Evolutionary conservation across 257 asterid genomes (phyloP).

Genomic region (Lantana camara): DNA sequence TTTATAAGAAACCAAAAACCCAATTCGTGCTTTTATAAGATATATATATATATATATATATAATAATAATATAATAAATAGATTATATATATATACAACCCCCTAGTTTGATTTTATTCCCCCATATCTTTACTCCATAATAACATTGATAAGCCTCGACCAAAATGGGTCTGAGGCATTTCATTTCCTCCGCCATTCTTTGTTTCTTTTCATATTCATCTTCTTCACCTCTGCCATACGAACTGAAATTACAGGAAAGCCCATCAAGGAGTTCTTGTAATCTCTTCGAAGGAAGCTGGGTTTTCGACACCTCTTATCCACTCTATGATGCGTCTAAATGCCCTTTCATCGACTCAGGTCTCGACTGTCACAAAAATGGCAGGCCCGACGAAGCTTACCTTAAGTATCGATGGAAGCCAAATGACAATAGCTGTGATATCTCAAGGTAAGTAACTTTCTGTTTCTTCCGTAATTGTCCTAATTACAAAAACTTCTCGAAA

Average conservation of each 20-base stretch:
- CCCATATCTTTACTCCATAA: too few relatives aligned
- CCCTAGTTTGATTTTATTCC: too few relatives aligned
- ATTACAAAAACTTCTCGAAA: too few relatives aligned
- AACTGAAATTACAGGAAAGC: neutral
- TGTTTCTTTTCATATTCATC: constrained; percentile 4
- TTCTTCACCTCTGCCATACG: neutral
- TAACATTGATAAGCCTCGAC: too few relatives aligned
- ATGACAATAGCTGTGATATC: constrained; percentile 36
- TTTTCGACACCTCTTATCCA: constrained; percentile 50
- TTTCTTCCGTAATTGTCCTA: too few relatives aligned
- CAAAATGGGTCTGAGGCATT: constrained; percentile 16
- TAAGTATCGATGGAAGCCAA: constrained; percentile 67
- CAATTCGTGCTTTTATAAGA: too few relatives aligned
- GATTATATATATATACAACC: too few relatives aligned
- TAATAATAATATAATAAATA: too few relatives aligned
- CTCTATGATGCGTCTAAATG: constrained; percentile 57
- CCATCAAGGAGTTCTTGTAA: constrained; percentile 41
- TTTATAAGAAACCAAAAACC: too few relatives aligned
- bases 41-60: too few relatives aligned
- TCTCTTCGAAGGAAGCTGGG: constrained; percentile 65
- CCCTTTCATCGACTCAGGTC: constrained; percentile 56
- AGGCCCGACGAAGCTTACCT: constrained; percentile 52
- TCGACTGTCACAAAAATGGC: constrained; percentile 65
- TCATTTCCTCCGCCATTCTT: neutral
- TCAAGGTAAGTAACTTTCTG: constrained; percentile 43